A percentile compares a stretch with the other conserved stretches of the same genome.
These are phyloP conservation scores for Mycena citricolor DNA, from an alignment of 1,284 basidiomycete species.

Conservation along the genomic window DNA sequence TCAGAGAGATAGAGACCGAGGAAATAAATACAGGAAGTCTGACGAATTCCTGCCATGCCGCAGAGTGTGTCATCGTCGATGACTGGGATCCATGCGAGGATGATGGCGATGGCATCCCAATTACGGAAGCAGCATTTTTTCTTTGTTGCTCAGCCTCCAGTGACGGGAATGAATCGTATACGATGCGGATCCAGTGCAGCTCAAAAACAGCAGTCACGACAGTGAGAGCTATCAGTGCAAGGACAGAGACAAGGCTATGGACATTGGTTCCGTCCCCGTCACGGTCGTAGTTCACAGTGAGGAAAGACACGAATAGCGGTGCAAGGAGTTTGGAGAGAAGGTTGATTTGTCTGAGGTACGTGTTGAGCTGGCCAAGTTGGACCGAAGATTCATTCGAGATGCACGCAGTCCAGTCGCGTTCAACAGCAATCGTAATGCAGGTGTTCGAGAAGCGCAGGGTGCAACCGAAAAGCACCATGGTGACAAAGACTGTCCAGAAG, in stretches of 20 bases:
- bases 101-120: background rate
- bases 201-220: constrained; percentile 31
- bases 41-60: constrained; percentile 47
- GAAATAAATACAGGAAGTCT: constrained; percentile 45
- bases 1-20: constrained; percentile 46
- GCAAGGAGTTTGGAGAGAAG: constrained; percentile 54
- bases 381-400: constrained; percentile 36
- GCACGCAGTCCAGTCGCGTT: constrained; percentile 55
- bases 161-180: constrained; percentile 35
- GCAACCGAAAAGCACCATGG: constrained; percentile 42
- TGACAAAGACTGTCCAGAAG: constrained; percentile 33
- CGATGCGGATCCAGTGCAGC: constrained; percentile 36
- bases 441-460: constrained; percentile 43
- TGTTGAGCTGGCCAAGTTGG: constrained; percentile 38
- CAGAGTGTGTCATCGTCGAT: background rate
- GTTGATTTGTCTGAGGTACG: constrained; percentile 50
- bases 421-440: constrained; percentile 50
- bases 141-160: constrained; percentile 28
- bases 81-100: too few relatives aligned
- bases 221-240: constrained; percentile 33
- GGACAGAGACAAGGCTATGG: constrained; percentile 30
- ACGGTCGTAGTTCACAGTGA: constrained; percentile 39
- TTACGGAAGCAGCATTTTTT: constrained; percentile 1
- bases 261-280: background rate
- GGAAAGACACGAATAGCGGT: constrained; percentile 54